Evolutionary conservation across 2,329 filamentous ascomycete species (phyloP), one percentile per base, ranked within the genome.

Genomic region (Cordyceps cicadae): DNA sequence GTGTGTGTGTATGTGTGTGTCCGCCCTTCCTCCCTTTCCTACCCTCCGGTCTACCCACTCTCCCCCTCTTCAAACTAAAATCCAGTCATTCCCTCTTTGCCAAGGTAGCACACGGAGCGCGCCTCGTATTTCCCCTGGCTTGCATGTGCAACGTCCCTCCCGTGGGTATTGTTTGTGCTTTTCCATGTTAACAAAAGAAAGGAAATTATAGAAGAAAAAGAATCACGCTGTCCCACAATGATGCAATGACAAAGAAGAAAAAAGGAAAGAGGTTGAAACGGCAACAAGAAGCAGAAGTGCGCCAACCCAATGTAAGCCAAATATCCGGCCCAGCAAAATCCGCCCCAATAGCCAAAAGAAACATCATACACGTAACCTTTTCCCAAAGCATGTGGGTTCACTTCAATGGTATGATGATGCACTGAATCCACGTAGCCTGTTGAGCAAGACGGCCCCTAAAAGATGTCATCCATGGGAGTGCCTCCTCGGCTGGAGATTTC

Each of bases 401-500:
- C 24, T 24, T 29, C 29, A 7, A 7, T 29, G 7, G 29, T 29
- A 29, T 29, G 29, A 29, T 29, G 3, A 29, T 29, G 29, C 5
- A 29, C 7, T 29, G 29, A 29, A 29, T 29, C 29, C 29, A 29
- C 1, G 29, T 29, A 8, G 29, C 29, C 29, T 8, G 5, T 7
- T 29, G 6, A 5, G 29, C 3, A 29, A 5, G 8, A 49, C 29
- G 32, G 26, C 43, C 55, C 51, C 63, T 66, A 72, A 41, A 68
- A 64, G 66, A 65, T 67, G 55, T 72, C 69, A 41, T 70, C 70
- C 70, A 72, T 73, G 12, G 73, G 71, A 41, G 74, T 71, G 32
- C 70, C 70, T 6, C 63, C 70, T 61, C 71, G 70, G 55, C 70
- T 75, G 45, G 64, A 61, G 45, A 69, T 58, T 60, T 75, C 73